Evolutionary conservation across 2,329 filamentous ascomycete genomes (phyloP).

Genomic region (Xenoacremonium recifei): DNA sequence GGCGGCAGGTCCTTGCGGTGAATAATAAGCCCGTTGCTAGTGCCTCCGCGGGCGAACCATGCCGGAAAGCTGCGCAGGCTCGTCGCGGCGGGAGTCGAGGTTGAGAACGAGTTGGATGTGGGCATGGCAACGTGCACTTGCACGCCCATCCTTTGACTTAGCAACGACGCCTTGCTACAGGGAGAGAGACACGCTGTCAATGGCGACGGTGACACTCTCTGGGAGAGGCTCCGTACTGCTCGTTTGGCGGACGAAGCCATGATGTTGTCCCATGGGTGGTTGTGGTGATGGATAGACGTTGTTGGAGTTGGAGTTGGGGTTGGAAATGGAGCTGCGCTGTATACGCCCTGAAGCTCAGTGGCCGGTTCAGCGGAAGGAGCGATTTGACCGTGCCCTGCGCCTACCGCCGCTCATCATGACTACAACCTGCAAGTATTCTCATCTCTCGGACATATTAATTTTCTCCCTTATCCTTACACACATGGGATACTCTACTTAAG

Average conservation of each 20-base stretch:
- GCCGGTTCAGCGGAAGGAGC: background rate
- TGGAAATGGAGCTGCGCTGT: no score
- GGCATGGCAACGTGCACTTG: no score
- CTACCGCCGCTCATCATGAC: no score
- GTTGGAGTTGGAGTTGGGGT: no score
- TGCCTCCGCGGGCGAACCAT: conserved; percentile 58
- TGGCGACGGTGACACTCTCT: background rate
- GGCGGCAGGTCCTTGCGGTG: conserved; percentile 35
- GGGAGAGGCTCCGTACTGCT: background rate
- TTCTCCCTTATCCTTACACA: background rate
- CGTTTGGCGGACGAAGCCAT: background rate
- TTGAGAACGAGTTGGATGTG: no score
- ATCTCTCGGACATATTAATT: background rate
- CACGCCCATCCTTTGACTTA: no score
- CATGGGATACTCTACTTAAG: no score
- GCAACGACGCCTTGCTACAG: no score
- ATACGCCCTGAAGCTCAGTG: background rate
- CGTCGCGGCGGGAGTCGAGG: conserved; percentile 1
- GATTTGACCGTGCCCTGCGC: background rate
- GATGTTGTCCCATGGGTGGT: background rate
- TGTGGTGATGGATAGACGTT: background rate
- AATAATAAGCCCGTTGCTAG: conserved; percentile 64
- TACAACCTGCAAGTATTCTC: background rate
- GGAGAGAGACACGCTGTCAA: background rate
- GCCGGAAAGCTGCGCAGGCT: conserved; percentile 34